phyloP scores from a whole-genome alignment of 352 stramenopile genomes.

The Phytopythium ostracodes region DNA sequence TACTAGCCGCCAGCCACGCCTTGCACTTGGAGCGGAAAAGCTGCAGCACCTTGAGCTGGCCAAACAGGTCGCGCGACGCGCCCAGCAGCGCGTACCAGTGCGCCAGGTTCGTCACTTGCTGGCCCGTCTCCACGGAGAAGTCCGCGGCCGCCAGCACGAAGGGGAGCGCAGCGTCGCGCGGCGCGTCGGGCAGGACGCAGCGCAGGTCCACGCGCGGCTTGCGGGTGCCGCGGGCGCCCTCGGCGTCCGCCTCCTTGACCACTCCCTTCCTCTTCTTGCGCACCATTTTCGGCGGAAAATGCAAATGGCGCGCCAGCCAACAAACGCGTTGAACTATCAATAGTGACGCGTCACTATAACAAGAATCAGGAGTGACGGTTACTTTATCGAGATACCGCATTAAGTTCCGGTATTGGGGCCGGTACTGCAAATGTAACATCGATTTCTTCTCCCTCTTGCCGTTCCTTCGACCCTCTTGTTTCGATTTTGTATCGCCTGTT shows the following conservation, averaged over 20 bases:
- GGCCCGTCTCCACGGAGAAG: slow-evolving; percentile 10
- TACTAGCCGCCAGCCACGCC: slow-evolving; percentile 12
- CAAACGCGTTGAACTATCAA: background rate
- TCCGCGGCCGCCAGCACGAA: slow-evolving; percentile 25
- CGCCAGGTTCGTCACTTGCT: slow-evolving; percentile 16
- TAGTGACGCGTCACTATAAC: background rate
- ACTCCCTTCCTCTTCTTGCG: slow-evolving; percentile 79
- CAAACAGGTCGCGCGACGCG: slow-evolving; percentile 34
- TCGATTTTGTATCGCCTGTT: background rate
- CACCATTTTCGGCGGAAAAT: slow-evolving; percentile 36
- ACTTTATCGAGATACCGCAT: too few relatives aligned
- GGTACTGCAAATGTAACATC: background rate
- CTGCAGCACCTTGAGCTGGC: slow-evolving; percentile 74
- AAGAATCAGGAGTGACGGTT: too few relatives aligned
- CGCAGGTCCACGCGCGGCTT: slow-evolving; percentile 32
- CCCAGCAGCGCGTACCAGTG: slow-evolving; percentile 46
- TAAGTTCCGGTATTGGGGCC: background rate
- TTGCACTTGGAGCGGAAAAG: slow-evolving; percentile 63
- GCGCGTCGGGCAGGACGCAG: slow-evolving; percentile 17
- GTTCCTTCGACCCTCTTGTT: background rate
- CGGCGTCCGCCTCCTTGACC: slow-evolving; percentile 45
- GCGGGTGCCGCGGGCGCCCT: slow-evolving; percentile 11
- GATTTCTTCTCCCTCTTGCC: too few relatives aligned
- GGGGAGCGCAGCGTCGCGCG: slow-evolving; percentile 32
- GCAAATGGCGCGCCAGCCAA: background rate